A percentile compares a stretch with the other conserved stretches of the same genome.
Evolutionary conservation across 305 asterid genomes (phyloP).

Genomic region (Nicotiana rustica): DNA sequence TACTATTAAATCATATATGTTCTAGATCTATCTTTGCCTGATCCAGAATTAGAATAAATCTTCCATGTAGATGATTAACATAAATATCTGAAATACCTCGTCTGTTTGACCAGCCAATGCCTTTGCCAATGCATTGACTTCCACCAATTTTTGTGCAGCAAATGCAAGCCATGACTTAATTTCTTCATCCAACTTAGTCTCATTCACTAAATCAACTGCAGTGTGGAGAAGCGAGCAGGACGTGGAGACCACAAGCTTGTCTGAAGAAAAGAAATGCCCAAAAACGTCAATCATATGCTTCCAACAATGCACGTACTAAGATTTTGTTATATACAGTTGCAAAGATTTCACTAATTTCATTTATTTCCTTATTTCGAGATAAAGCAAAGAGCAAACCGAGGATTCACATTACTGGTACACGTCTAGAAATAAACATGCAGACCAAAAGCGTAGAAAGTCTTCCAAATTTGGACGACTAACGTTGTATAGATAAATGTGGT

Average conservation of each 20-base stretch:
- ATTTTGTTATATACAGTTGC: background rate
- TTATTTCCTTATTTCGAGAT: background rate
- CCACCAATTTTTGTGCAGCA: conserved; percentile 68
- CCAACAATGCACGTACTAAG: background rate
- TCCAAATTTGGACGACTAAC: background rate
- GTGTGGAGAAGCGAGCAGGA: conserved; percentile 76
- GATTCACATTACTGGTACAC: background rate
- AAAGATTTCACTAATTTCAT: background rate
- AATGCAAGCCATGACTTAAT: conserved; percentile 76
- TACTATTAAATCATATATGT: background rate
- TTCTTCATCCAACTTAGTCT: conserved; percentile 63
- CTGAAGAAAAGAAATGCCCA: conserved; percentile 43
- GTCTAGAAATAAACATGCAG: background rate
- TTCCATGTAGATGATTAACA: conserved; percentile 10
- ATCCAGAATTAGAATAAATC: conserved; percentile 7
- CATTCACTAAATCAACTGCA: conserved; percentile 70
- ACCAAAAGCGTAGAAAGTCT: background rate
- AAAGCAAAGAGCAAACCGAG: conserved; percentile 6
- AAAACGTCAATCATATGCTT: conserved; percentile 14
- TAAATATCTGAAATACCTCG: conserved; percentile 49
- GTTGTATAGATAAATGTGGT: background rate
- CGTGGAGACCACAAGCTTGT: conserved; percentile 67
- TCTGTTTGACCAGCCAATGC: conserved; percentile 60
- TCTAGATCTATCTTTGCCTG: background rate
- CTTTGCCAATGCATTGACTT: conserved; percentile 64